Base-by-base conservation (phyloP, 352 stramenopile species). In the Nothophytophthora sp. region DNA sequence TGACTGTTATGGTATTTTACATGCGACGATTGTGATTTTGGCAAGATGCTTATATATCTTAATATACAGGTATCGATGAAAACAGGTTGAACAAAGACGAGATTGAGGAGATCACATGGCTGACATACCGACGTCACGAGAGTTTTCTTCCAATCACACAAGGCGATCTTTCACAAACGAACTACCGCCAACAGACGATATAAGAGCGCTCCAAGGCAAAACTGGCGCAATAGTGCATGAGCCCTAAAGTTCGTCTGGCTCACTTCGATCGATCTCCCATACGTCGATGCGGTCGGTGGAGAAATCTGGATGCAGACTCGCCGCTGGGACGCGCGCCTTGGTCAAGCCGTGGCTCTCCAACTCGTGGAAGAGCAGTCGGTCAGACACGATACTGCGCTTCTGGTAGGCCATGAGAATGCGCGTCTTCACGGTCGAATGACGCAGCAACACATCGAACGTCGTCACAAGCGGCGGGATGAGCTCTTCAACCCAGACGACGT, bases 401-500 rank as follows among this genome's bases (percentile, higher is more conserved):
- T 92, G 81, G 32, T 92, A 73, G 13, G 81, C 76, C 76, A 92
- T 80, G 29, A 92, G 60, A 11, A 92, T 59, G 22, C 50, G 64
- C 5, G 73, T 81, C 9, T 61, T 42, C 22, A 52, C 24, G 4
- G 15, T 20, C 0, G 78, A 88, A 35, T 74, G 43, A 4, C 47
- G 57, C 30, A 89, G 29, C 37, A 94, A 43, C 5, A 37, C 45
- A 15, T 76, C 66, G 29, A 97, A 77, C 0, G 88, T 95, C 13
- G 55, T 15, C 15, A 96, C 89, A 16, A 97, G 81, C 24, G 90
- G 85, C 3, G 67, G 52, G 23, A 97, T 92, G 30, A 97, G 81
- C 48, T 90, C 71, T 35, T 94, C 73, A 15, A 96, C 70, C 89
- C 90, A 97, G 29, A 97, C 88, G 39, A 97, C 89, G 58, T 97